Percentiles rank a stretch among this genome's conserved stretches.
Evolutionary conservation across 768 basidiomycete genomes (phyloP).

Genomic region (Russula sp.): DNA sequence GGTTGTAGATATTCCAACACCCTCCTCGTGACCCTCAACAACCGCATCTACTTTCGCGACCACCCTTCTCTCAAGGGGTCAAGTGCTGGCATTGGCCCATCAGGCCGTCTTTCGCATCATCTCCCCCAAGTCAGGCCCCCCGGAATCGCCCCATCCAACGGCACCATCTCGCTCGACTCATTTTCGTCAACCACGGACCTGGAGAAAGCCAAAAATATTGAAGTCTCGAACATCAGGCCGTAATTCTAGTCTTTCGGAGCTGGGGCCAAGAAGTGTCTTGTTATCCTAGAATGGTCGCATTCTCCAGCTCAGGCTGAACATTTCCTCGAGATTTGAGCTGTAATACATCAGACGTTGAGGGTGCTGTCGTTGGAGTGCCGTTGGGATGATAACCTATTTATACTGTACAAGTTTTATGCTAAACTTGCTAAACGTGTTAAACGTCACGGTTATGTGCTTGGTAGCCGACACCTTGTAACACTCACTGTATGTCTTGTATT

Average conservation of each 20-base stretch:
- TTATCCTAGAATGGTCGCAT: not conserved
- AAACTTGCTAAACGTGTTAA: not conserved
- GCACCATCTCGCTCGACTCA: not conserved
- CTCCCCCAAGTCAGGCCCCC: not conserved
- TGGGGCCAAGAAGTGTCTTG: not conserved
- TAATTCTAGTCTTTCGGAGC: not conserved
- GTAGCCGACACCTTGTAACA: not conserved
- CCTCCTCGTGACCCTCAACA: constrained; percentile 11
- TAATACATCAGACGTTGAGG: not conserved
- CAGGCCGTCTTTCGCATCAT: not conserved
- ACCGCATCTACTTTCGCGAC: constrained; percentile 12
- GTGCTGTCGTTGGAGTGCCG: not conserved
- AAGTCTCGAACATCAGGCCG: not conserved
- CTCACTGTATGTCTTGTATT: not conserved
- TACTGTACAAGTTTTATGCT: not conserved
- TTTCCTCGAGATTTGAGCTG: not conserved
- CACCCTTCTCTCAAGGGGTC: not conserved
- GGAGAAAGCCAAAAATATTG: not conserved
- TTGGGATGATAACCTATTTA: not conserved
- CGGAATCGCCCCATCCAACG: not conserved
- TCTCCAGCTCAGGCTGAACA: not conserved
- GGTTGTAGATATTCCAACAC: constrained; percentile 12
- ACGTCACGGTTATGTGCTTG: not conserved
- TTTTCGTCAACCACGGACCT: not conserved
- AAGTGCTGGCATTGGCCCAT: not conserved